Evolutionary conservation across 108 stramenopile genomes (phyloP), one percentile per base, ranked within the genome.

Genomic region (Tribonema minus): DNA sequence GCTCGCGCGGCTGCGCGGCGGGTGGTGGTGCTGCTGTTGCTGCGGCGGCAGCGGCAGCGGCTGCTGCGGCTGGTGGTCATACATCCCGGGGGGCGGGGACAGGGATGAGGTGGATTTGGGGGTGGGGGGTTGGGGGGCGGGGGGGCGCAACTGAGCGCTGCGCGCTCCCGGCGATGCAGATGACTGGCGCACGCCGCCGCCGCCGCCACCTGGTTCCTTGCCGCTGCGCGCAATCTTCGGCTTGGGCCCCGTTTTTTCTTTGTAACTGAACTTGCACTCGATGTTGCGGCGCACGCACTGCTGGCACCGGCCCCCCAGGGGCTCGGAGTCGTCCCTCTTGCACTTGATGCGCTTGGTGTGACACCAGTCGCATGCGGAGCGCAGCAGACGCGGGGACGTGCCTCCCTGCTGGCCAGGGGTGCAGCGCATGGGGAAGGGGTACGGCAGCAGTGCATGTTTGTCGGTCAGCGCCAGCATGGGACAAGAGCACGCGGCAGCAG

Each of bases 361-460:
- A 64, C 74, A 75, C 34, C 46, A 75, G 74, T 75, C 58, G 64
- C 74, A 75, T 12, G 74, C 74, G 7, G 74, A 35, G 33, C 74
- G 25, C 3, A 62, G 6, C 3, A 5, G 27, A n/a, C 61, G 15
- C 20, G 58, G 69, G n/a, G n/a, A n/a, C n/a, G n/a, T n/a, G n/a
- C n/a, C n/a, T n/a, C n/a, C n/a, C n/a, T n/a, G n/a, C n/a, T n/a
- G n/a, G n/a, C n/a, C n/a, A n/a, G n/a, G n/a, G n/a, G n/a, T n/a
- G n/a, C n/a, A n/a, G n/a, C n/a, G n/a, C n/a, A n/a, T n/a, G n/a
- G n/a, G n/a, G n/a, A n/a, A n/a, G n/a, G n/a, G n/a, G n/a, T n/a
- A n/a, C n/a, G n/a, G n/a, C n/a, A n/a, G n/a, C n/a, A n/a, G n/a
- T n/a, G n/a, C n/a, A n/a, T n/a, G n/a, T n/a, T n/a, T n/a, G n/a